phyloP scores from a whole-genome alignment of 768 basidiomycete genomes.

The Tulasnella sp. region DNA sequence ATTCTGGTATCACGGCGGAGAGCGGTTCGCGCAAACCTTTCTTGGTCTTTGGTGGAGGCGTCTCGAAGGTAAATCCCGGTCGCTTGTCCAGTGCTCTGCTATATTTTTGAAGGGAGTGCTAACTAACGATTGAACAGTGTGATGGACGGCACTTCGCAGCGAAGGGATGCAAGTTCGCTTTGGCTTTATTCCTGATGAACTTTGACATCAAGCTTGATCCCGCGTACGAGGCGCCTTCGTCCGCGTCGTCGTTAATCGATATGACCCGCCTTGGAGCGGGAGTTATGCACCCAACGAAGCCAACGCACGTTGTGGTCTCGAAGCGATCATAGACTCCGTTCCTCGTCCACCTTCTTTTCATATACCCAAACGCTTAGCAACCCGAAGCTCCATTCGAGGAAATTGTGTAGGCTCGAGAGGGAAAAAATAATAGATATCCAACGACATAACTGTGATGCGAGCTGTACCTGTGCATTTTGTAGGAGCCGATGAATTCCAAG shows the following conservation, averaged over 20 bases:
- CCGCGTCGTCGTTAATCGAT: neutral
- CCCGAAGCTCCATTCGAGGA: no score
- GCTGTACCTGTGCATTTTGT: no score
- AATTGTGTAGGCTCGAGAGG: no score
- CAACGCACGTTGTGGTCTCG: neutral
- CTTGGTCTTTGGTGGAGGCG: conserved; percentile 19
- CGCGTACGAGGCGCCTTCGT: neutral
- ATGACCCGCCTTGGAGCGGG: conserved; percentile 13
- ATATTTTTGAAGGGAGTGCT: no score
- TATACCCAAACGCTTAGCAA: neutral
- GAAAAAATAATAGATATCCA: no score
- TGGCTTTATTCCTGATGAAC: conserved; percentile 18
- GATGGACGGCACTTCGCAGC: conserved; percentile 31
- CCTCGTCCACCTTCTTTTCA: neutral
- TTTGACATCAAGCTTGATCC: conserved; percentile 25
- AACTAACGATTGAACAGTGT: conserved; percentile 22
- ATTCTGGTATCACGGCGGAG: neutral
- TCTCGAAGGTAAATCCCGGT: conserved; percentile 20
- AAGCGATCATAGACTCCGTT: neutral
- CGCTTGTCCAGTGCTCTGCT: neutral
- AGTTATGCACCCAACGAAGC: neutral
- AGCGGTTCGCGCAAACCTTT: neutral
- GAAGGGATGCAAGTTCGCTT: conserved; percentile 20
- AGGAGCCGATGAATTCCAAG: conserved; percentile 7
- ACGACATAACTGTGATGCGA: no score